Evolutionary conservation across 208 protist genomes (phyloP).

Genomic region (Leishmania mexicana): DNA sequence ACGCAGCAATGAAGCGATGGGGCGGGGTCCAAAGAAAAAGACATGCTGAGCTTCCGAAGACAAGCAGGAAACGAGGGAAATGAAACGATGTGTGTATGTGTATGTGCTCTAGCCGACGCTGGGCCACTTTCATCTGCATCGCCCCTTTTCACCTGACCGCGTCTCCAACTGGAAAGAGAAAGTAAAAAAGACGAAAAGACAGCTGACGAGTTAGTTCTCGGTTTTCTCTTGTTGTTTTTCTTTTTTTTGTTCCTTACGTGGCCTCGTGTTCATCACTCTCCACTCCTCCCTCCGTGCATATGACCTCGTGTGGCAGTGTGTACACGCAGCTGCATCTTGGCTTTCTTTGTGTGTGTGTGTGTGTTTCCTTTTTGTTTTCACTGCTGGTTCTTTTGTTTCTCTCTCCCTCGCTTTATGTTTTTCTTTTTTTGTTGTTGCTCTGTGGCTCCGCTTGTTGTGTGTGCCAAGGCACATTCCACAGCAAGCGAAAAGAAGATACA

Average conservation of each 20-base stretch:
- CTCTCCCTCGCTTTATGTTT: neutral
- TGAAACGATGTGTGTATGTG: neutral
- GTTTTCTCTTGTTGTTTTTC: slow-evolving; percentile 3
- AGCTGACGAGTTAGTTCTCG: too few species aligned
- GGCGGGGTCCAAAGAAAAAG: neutral
- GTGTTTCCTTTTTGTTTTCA: neutral
- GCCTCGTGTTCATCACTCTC: neutral
- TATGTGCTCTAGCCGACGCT: neutral
- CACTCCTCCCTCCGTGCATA: neutral
- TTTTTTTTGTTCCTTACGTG: neutral
- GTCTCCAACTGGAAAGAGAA: neutral
- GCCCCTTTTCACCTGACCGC: neutral
- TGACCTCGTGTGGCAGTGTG: neutral
- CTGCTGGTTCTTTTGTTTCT: neutral
- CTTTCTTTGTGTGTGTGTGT: neutral
- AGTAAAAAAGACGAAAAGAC: neutral
- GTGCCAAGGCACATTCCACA: neutral
- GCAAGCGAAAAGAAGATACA: neutral
- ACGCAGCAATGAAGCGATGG: neutral
- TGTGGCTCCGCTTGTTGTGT: too few species aligned
- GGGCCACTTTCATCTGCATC: neutral
- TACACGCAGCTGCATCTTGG: neutral
- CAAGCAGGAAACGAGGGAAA: neutral
- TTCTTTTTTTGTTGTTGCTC: too few species aligned
- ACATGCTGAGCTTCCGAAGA: neutral